phyloP scores from a whole-genome alignment of 345 rosid species.

The Rhodomyrtus tomentosa region DNA sequence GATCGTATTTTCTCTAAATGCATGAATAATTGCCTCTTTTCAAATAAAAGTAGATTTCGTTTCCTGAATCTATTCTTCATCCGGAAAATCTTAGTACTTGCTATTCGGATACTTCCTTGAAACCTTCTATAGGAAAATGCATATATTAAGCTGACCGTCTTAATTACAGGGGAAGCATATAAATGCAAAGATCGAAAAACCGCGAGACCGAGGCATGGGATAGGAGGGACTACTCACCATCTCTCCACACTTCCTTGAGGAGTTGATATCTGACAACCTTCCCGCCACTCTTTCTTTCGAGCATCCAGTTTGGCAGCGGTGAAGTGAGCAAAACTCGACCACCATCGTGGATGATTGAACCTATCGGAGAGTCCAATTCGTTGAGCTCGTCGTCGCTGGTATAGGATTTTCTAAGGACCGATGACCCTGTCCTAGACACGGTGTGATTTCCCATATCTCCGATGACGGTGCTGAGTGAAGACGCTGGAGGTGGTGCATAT shows the following conservation, averaged over 20 bases:
- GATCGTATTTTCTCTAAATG: too few species aligned
- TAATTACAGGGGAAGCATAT: too few species aligned
- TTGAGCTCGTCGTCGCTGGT: constrained; percentile 87
- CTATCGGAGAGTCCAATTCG: constrained; percentile 62
- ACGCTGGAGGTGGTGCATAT: constrained; percentile 55
- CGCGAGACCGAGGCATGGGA: not conserved
- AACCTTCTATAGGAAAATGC: too few species aligned
- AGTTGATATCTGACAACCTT: constrained; percentile 59
- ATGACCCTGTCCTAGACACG: constrained; percentile 37
- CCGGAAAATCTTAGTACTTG: too few species aligned
- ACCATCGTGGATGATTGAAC: constrained; percentile 37
- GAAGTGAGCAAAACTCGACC: constrained; percentile 20
- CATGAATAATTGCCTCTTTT: too few species aligned
- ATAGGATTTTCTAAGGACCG: constrained; percentile 53
- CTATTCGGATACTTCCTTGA: too few species aligned
- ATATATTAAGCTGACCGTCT: too few species aligned
- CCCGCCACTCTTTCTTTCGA: constrained; percentile 29
- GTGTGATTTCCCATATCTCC: constrained; percentile 41
- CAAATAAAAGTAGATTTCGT: too few species aligned
- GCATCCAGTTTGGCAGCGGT: constrained; percentile 34
- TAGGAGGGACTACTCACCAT: constrained; percentile 16
- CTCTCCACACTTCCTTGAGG: constrained; percentile 65
- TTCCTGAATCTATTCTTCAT: too few species aligned
- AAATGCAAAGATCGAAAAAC: too few species aligned
- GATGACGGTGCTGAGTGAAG: constrained; percentile 32